A percentile compares a stretch with the other conserved stretches of the same genome.
Evolutionary conservation across 345 rosid genomes (phyloP).

Genomic region (Syzygium aromaticum): DNA sequence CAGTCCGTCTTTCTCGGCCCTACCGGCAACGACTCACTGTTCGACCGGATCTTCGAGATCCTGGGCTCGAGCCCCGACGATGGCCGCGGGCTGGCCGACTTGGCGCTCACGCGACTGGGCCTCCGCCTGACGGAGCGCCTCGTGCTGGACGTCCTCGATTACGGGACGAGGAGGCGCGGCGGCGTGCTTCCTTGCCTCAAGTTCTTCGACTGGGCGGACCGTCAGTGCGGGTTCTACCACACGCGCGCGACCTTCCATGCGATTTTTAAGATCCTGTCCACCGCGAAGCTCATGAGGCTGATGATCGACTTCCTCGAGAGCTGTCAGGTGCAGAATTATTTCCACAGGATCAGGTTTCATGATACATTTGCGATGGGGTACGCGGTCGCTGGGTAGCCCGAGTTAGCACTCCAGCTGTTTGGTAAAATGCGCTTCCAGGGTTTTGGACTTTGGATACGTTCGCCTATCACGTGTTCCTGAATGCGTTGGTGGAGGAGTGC

Average conservation of each 20-base stretch:
- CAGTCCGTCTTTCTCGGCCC: too few relatives aligned
- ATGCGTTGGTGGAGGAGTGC: slow-evolving; percentile 60
- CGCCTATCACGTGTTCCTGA: slow-evolving; percentile 57
- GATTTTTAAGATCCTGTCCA: slow-evolving; percentile 57
- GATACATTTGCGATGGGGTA: slow-evolving; percentile 65
- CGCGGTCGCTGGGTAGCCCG: slow-evolving; percentile 61
- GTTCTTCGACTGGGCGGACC: slow-evolving; percentile 94
- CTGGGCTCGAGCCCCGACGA: slow-evolving; percentile 13
- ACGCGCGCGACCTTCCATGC: slow-evolving; percentile 59
- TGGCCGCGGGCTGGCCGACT: slow-evolving; percentile 17
- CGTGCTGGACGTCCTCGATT: slow-evolving; percentile 48
- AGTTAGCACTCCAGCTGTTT: slow-evolving; percentile 58
- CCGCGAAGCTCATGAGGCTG: slow-evolving; percentile 28
- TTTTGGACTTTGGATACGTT: slow-evolving; percentile 50
- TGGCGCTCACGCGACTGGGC: slow-evolving; percentile 30
- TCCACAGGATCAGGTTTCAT: slow-evolving; percentile 22
- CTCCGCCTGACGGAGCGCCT: slow-evolving; percentile 44
- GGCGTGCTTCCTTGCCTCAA: slow-evolving; percentile 60
- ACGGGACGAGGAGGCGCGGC: slow-evolving; percentile 20
- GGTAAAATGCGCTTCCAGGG: slow-evolving; percentile 73
- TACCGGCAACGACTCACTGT: slow-evolving; percentile 6
- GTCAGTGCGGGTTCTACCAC: slow-evolving; percentile 49
- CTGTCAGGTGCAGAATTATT: slow-evolving; percentile 5
- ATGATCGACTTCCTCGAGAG: slow-evolving; percentile 39
- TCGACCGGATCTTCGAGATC: slow-evolving; percentile 38